Evolutionary conservation across 768 basidiomycete species (phyloP), one percentile per base, ranked within the genome.

Genomic region (Tylopilus plumbeoviolaceoides): DNA sequence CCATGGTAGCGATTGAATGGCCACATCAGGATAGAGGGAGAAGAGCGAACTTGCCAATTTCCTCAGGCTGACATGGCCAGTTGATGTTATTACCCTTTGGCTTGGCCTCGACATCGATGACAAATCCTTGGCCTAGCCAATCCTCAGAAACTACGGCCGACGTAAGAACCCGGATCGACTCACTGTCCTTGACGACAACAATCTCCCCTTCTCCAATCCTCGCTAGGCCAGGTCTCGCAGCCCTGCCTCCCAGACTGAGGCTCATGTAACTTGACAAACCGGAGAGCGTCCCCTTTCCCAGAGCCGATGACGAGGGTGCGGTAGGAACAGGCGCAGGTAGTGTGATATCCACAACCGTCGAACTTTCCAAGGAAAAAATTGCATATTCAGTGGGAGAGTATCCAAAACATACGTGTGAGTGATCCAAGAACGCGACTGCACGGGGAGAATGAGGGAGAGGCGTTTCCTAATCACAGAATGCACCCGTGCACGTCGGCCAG

Each of bases 361-460:
- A 80, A 1, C 76, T 78, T 36, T 78, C 74, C 35, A 91, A 70
- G 3, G 81, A 83, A 57, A 91, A 88, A 7, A 94, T 70, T 1
- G 84, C 87, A 55, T 81, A 76, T 30, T 70, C 69, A 0, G 87
- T 82, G 0, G 82, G 76, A n/a, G 89, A 82, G 67, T 93, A 93
- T 0, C 87, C 90, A 57, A 94, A 83, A 58, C 87, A 87, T 9
- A 80, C 75, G 1, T 74, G 75, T 23, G 83, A 76, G 6, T 78
- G 61, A 54, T 82, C 74, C 46, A 91, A 69, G 65, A 98, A 95
- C 3, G 84, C 75, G 46, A 97, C 84, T 0, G 80, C 76, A 38
- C 97, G 82, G n/a, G 97, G 86, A 9, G 94, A 93, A 66, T 98
- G 95, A 12, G 95, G 89, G 4, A 98, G 75, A 0, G 75, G 62